phyloP scores from a whole-genome alignment of 306 rosid species.

The Quercus wislizeni region DNA sequence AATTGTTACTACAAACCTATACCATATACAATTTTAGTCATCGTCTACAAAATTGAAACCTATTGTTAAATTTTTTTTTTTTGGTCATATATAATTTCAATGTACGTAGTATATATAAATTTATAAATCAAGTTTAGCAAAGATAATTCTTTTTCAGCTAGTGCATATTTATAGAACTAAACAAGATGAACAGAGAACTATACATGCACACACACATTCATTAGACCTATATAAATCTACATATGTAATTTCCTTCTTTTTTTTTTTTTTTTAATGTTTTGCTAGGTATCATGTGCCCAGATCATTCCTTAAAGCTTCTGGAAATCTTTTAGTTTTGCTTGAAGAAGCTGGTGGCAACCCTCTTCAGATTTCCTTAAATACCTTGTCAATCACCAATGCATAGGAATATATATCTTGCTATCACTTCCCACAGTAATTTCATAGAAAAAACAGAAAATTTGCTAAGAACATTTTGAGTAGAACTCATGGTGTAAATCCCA shows the following conservation, averaged over 20 bases:
- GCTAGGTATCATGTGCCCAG: constrained; percentile 75
- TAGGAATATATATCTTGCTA: not conserved
- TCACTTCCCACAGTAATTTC: not conserved
- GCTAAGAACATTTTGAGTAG: not conserved
- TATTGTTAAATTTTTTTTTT: too few species aligned
- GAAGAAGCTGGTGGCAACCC: constrained; percentile 79
- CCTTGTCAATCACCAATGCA: constrained; percentile 30
- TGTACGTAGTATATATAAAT: too few species aligned
- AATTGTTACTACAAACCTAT: too few species aligned
- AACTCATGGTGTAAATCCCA: too few species aligned
- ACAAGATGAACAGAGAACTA: too few species aligned
- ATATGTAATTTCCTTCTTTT: not conserved
- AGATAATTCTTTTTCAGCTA: too few species aligned
- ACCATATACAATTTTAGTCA: too few species aligned
- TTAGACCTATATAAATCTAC: not conserved
- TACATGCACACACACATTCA: too few species aligned
- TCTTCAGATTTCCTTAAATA: constrained; percentile 43
- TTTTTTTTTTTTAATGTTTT: not conserved
- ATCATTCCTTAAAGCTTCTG: constrained; percentile 47
- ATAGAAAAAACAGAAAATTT: not conserved
- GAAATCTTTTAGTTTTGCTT: constrained; percentile 46
- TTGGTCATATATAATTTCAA: too few species aligned
- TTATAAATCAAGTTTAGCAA: too few species aligned
- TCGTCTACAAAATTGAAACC: too few species aligned
- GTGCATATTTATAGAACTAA: too few species aligned